A percentile compares a stretch with the other conserved stretches of the same genome.
These are phyloP conservation scores for Pelargonium fulgidum DNA, from an alignment of 441 rosid species.

Conservation along the genomic window DNA sequence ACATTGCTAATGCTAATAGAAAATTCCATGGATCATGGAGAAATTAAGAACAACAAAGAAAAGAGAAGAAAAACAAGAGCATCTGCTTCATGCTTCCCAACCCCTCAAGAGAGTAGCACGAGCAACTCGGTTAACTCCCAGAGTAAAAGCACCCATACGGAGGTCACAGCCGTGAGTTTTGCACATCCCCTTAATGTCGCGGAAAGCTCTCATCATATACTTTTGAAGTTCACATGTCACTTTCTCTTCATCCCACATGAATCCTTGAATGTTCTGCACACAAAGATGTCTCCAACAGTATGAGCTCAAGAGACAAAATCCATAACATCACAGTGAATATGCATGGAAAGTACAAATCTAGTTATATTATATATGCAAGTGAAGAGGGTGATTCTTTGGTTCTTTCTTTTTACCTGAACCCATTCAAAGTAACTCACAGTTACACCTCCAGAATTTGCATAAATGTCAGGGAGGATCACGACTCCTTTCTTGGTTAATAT, in stretches of 20 bases:
- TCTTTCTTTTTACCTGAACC: conserved; percentile 1
- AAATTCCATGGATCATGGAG: neutral
- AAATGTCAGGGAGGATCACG: conserved; percentile 16
- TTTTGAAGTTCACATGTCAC: neutral
- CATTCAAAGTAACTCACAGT: conserved; percentile 6
- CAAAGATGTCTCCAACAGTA: neutral
- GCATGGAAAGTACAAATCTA: neutral
- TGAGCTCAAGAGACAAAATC: too few relatives aligned
- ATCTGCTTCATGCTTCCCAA: neutral
- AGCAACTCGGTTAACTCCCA: conserved; percentile 5
- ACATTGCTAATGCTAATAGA: neutral
- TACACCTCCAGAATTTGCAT: conserved; percentile 14
- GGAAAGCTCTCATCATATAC: conserved; percentile 5
- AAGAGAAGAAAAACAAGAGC: neutral
- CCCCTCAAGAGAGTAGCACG: conserved; percentile 6
- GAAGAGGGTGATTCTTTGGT: neutral
- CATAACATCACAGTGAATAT: neutral
- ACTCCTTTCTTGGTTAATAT: conserved; percentile 17
- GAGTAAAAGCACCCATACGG: conserved; percentile 8
- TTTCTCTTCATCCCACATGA: conserved; percentile 10
- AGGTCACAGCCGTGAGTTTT: conserved; percentile 1
- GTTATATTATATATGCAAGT: too few relatives aligned
- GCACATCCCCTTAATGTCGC: neutral
- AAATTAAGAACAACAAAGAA: neutral
- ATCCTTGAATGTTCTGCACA: conserved; percentile 11